These are phyloP conservation scores for Wickerhamomyces chaumierensis DNA, from an alignment of 805 yeast species.

Conservation along the genomic window DNA sequence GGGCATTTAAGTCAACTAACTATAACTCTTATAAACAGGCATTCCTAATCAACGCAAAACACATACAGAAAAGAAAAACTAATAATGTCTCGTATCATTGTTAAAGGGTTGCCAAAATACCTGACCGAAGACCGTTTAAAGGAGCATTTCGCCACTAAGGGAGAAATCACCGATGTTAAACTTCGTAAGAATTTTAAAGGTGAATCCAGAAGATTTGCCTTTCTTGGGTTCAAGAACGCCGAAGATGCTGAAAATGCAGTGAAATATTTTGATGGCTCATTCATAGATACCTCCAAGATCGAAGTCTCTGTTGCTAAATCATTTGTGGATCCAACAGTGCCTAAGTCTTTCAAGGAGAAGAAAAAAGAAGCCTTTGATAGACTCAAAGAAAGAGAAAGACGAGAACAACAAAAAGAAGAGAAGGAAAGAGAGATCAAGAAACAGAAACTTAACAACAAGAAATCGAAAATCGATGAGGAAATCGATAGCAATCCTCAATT, in stretches of 20 bases:
- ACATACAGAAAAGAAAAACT: too few relatives aligned
- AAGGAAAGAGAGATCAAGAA: slow-evolving; percentile 25
- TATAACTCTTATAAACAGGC: too few relatives aligned
- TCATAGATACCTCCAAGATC: slow-evolving; percentile 71
- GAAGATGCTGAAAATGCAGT: slow-evolving; percentile 75
- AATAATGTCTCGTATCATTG: slow-evolving; percentile 76
- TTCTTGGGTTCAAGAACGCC: slow-evolving; percentile 70
- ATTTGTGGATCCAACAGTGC: slow-evolving; percentile 74
- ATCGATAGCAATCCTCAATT: slow-evolving; percentile 56
- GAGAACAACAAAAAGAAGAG: slow-evolving; percentile 28
- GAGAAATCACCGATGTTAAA: slow-evolving; percentile 80
- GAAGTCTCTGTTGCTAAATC: slow-evolving; percentile 78
- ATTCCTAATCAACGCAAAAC: too few relatives aligned
- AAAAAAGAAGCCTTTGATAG: slow-evolving; percentile 37
- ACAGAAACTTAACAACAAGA: slow-evolving; percentile 19
- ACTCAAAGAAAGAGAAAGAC: slow-evolving; percentile 36
- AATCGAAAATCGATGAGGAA: slow-evolving; percentile 39
- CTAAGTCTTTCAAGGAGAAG: slow-evolving; percentile 48
- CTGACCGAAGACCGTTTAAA: slow-evolving; percentile 62
- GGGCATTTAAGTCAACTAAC: too few relatives aligned
- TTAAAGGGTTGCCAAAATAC: slow-evolving; percentile 78
- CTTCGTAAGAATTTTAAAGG: slow-evolving; percentile 75
- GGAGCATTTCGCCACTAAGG: slow-evolving; percentile 48
- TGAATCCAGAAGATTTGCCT: slow-evolving; percentile 85
- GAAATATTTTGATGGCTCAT: slow-evolving; percentile 62